phyloP scores from a whole-genome alignment of 441 rosid species.

The Adansonia gregorii region DNA sequence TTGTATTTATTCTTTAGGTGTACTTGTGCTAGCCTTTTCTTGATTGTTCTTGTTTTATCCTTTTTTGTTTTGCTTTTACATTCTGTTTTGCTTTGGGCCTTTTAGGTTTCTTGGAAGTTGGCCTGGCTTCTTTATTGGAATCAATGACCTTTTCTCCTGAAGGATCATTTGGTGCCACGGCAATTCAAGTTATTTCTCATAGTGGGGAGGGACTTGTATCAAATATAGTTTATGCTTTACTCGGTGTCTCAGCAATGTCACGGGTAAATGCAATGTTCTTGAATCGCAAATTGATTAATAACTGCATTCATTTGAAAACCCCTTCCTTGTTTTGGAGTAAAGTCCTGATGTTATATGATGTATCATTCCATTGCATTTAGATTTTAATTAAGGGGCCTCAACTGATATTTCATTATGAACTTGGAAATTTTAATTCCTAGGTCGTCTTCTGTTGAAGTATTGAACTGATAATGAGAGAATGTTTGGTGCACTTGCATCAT shows the following conservation, averaged over 20 bases:
- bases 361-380: not conserved
- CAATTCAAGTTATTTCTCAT: slow-evolving; percentile 76
- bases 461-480: not conserved
- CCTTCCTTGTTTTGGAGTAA: not conserved
- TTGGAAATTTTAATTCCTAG: slow-evolving; percentile 2
- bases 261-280: slow-evolving; percentile 59
- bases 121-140: slow-evolving; percentile 64
- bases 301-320: not conserved
- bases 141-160: slow-evolving; percentile 59
- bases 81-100: slow-evolving; percentile 22
- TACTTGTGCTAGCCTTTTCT: not conserved
- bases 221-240: slow-evolving; percentile 87
- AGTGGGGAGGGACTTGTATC: slow-evolving; percentile 96
- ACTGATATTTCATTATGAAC: slow-evolving; percentile 17
- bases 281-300: slow-evolving; percentile 16
- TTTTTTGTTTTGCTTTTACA: not conserved
- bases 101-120: slow-evolving; percentile 85
- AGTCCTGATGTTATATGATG: slow-evolving; percentile 1
- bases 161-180: slow-evolving; percentile 69
- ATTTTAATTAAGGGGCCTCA: not conserved
- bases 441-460: slow-evolving; percentile 5
- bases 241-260: slow-evolving; percentile 98
- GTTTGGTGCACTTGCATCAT: slow-evolving; percentile 11
- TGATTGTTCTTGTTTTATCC: not conserved
- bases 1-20: slow-evolving; percentile 8